These are phyloP conservation scores for Artemisia annua DNA, from an alignment of 129 eudicot genomes.

Conservation along the genomic window DNA sequence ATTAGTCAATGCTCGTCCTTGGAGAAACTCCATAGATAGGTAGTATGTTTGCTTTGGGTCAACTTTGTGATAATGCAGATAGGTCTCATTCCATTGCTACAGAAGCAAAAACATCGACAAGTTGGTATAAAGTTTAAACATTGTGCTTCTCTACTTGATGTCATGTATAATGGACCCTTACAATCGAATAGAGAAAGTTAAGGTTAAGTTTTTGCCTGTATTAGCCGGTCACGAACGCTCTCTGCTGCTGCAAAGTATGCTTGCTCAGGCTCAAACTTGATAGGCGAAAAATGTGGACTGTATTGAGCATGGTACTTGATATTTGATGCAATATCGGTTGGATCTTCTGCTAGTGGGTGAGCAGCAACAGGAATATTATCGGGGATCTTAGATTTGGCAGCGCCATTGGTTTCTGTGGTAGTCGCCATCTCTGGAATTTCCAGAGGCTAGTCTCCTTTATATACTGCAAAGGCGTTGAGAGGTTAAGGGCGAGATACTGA, in stretches of 20 bases:
- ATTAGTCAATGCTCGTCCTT: slow-evolving; percentile 97
- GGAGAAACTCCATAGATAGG: slow-evolving; percentile 96
- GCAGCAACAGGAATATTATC: slow-evolving; percentile 68
- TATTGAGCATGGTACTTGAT: slow-evolving; percentile 90
- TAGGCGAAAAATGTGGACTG: slow-evolving; percentile 91
- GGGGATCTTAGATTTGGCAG: slow-evolving; percentile 39
- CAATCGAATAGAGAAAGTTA: neutral
- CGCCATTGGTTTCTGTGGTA: slow-evolving; percentile 43
- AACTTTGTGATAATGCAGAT: slow-evolving; percentile 77
- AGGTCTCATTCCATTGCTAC: slow-evolving; percentile 99
- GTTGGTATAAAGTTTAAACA: neutral
- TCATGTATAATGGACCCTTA: neutral
- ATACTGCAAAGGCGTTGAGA: slow-evolving; percentile 9
- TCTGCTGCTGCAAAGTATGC: slow-evolving; percentile 97
- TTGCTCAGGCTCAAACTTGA: slow-evolving; percentile 96
- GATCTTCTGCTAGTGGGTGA: slow-evolving; percentile 66
- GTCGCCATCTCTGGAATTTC: slow-evolving; percentile 48
- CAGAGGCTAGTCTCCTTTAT: slow-evolving; percentile 18
- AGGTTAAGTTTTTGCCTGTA: slow-evolving; percentile 47
- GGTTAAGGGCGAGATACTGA: no score
- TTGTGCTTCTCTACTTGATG: slow-evolving; percentile 16
- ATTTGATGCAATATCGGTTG: slow-evolving; percentile 85
- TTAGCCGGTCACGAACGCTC: slow-evolving; percentile 87
- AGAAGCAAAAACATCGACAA: neutral
- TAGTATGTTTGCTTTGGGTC: slow-evolving; percentile 99